phyloP scores from a whole-genome alignment of 73 alveolate species.

The Urostyla sp. region DNA sequence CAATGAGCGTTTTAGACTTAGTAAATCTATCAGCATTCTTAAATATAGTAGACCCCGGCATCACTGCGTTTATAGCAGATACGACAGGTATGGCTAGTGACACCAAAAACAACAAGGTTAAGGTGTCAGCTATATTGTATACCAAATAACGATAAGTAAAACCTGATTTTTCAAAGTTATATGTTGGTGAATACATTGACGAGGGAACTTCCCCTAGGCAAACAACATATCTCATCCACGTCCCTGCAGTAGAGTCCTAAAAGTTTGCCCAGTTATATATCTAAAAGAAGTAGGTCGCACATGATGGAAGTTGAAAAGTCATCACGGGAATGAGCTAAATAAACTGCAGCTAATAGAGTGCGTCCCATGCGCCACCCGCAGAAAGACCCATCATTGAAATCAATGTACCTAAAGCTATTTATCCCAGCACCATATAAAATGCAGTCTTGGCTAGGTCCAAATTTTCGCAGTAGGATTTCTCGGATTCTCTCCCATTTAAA shows the following conservation, averaged over 20 bases:
- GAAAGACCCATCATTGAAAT: constrained; percentile 9
- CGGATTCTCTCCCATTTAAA: constrained; percentile 25
- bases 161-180: constrained; percentile 5
- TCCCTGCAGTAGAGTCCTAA: constrained; percentile 13
- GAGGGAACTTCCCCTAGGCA: constrained; percentile 17
- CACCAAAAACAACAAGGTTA: constrained; percentile 9
- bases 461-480: background rate
- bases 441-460: constrained; percentile 4
- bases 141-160: constrained; percentile 7
- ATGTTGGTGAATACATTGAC: constrained; percentile 30
- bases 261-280: constrained; percentile 37
- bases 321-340: constrained; percentile 10
- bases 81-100: constrained; percentile 19
- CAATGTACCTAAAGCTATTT: constrained; percentile 4
- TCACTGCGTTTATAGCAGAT: constrained; percentile 7
- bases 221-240: constrained; percentile 36
- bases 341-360: constrained; percentile 12
- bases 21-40: constrained; percentile 35
- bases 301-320: constrained; percentile 33
- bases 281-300: constrained; percentile 36
- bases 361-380: constrained; percentile 55
- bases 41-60: constrained; percentile 18
- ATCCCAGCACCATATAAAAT: constrained; percentile 27
- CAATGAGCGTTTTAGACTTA: constrained; percentile 9
- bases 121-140: constrained; percentile 27